Base-by-base conservation (phyloP, 1,284 basidiomycete species). In the Apiotrichum brassicae region DNA sequence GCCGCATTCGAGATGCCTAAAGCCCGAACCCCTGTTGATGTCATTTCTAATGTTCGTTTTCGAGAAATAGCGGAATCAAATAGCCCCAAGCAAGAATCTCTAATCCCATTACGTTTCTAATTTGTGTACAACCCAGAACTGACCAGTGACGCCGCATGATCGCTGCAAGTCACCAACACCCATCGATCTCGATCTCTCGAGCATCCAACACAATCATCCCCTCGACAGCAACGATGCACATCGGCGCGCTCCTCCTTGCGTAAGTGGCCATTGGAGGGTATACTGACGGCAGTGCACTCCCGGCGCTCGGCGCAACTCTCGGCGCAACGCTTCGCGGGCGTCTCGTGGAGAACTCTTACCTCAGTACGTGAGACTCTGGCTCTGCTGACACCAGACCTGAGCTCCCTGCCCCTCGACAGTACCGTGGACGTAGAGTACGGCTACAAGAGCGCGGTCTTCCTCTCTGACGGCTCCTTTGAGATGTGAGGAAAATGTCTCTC, bases 401-500 rank as follows among this genome's bases (percentile, higher is more conserved):
- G 36, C 16, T 16, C 16, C 12, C 40, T 65, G 16, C 57, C 60
- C 2, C 52, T 63, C 32, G 51, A 53, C 9, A 63, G 62, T 18
- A 56, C 57, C 18, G 56, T 71, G 12, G 58, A 57, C 16, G 49
- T 69, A 12, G 58, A 68, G 54, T 50, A 61, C 36, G 65, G 65
- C 3, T 49, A 50, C 6, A 41, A 41, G 34, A 48, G 49, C 28
- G 56, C 62, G 6, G 59, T 57, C 34, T 53, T 71, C 35, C 57
- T 53, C 22, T 53, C 54, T 28, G 67, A 69, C 43, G 69, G 69
- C 2, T 54, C 56, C 16, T 71, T 69, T 47, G 54, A 57, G 23
- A 24, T 71, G 66, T 67, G 44, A 39, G 68, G 49, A 19, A 4
- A 14, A 32, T 18, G 5, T 4, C 6, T 4, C 20, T 7, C 4